phyloP scores from a whole-genome alignment of 768 basidiomycete species.

The Tylopilus sp. region DNA sequence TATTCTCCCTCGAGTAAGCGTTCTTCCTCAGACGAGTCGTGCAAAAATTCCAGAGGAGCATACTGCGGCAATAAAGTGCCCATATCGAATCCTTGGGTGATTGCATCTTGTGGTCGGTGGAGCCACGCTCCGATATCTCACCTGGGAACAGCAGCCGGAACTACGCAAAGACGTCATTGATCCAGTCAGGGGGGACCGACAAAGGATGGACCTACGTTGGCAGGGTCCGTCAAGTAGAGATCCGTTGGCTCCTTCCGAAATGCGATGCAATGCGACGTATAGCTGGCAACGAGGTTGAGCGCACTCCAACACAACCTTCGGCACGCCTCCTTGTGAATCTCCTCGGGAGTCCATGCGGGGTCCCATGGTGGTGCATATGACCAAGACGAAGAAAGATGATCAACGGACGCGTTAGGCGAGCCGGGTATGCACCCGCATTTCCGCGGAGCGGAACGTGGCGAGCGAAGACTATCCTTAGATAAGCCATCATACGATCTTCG shows the following conservation, averaged over 20 bases:
- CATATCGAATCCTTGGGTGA: conserved; percentile 77
- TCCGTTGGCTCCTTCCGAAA: conserved; percentile 55
- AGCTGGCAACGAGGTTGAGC: conserved; percentile 62
- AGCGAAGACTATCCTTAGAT: conserved; percentile 24
- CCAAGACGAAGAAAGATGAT: conserved; percentile 42
- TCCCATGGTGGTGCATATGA: conserved; percentile 61
- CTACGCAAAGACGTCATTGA: conserved; percentile 14
- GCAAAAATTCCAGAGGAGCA: conserved; percentile 78
- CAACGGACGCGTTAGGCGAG: conserved; percentile 35
- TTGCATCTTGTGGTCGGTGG: conserved; percentile 40
- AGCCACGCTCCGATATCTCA: conserved; percentile 55
- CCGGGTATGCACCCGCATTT: conserved; percentile 49
- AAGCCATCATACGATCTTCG: conserved; percentile 28
- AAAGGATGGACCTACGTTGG: conserved; percentile 49
- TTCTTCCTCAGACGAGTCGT: conserved; percentile 46
- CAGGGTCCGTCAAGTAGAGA: conserved; percentile 60
- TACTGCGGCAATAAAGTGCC: conserved; percentile 78
- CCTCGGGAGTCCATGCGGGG: conserved; percentile 47
- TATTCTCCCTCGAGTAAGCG: conserved; percentile 44
- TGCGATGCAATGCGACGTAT: conserved; percentile 65
- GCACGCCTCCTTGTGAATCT: conserved; percentile 65
- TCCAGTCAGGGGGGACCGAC: conserved; percentile 9
- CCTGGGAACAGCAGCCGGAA: conserved; percentile 67
- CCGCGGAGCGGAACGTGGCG: conserved; percentile 27
- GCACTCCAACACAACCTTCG: conserved; percentile 78